Evolutionary conservation across 495 filamentous ascomycete genomes (phyloP).

Genomic region (Penicillium salamii): DNA sequence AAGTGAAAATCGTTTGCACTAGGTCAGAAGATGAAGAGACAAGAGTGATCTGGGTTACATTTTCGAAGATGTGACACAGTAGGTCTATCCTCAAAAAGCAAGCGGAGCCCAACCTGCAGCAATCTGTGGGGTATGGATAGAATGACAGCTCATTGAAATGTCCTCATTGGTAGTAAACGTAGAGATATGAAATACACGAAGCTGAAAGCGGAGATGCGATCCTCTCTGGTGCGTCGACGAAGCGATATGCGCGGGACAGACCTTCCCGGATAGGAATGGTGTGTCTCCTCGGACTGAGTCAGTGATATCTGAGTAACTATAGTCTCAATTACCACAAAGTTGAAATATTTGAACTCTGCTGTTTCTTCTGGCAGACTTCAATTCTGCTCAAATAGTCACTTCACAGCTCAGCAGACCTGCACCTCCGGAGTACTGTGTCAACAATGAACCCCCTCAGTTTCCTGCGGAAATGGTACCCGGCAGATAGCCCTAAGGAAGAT

Average conservation of each 20-base stretch:
- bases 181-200: not conserved
- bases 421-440: not conserved
- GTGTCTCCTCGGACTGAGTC: not conserved
- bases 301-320: not conserved
- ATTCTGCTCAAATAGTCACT: not conserved
- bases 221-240: not conserved
- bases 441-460: not conserved
- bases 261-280: slow-evolving; percentile 7
- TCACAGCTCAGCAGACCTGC: too few species aligned
- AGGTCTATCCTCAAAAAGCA: not conserved
- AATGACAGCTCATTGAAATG: not conserved
- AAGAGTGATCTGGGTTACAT: not conserved
- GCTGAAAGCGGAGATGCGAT: slow-evolving; percentile 6
- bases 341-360: not conserved
- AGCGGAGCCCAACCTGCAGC: not conserved
- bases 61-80: not conserved
- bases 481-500: not conserved
- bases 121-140: not conserved
- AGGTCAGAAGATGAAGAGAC: not conserved
- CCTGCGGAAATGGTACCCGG: not conserved
- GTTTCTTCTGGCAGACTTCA: not conserved
- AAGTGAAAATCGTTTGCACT: too few species aligned
- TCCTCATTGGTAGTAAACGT: not conserved
- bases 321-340: too few species aligned
- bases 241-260: slow-evolving; percentile 7